These are phyloP conservation scores for Raphanus sativus DNA, from an alignment of 345 rosid species.

Conservation along the genomic window DNA sequence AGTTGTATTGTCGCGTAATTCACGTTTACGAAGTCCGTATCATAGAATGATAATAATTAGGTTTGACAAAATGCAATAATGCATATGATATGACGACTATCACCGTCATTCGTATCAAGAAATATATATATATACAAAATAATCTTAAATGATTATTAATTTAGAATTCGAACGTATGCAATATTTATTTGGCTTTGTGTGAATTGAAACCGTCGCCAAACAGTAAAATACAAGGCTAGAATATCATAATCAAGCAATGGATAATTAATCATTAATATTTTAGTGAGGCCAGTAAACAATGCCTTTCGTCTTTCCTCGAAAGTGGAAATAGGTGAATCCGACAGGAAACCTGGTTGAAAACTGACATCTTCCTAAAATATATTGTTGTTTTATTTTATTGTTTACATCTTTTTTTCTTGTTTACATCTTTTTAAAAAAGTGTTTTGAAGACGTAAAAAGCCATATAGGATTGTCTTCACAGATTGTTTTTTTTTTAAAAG, in stretches of 20 bases:
- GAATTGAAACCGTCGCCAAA: background rate
- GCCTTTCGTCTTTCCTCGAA: background rate
- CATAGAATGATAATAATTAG: background rate
- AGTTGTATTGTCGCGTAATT: background rate
- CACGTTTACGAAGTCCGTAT: background rate
- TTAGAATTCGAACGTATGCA: background rate
- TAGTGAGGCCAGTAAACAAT: background rate
- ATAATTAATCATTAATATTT: background rate
- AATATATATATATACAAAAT: background rate
- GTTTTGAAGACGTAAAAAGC: no score
- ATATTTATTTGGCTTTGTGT: background rate
- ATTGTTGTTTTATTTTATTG: no score
- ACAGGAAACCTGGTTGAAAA: no score
- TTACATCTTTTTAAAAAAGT: no score
- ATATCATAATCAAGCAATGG: background rate
- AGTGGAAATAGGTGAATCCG: background rate
- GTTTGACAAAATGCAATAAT: background rate
- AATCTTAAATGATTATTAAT: background rate
- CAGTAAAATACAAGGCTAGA: background rate
- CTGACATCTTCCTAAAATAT: no score
- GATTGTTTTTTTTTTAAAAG: no score
- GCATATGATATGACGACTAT: background rate
- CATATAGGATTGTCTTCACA: no score
- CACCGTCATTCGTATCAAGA: background rate
- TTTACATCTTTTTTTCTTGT: no score